A percentile compares a stretch with the other conserved stretches of the same genome.
phyloP scores from a whole-genome alignment of 352 stramenopile genomes.

The Pythium aquatile region DNA sequence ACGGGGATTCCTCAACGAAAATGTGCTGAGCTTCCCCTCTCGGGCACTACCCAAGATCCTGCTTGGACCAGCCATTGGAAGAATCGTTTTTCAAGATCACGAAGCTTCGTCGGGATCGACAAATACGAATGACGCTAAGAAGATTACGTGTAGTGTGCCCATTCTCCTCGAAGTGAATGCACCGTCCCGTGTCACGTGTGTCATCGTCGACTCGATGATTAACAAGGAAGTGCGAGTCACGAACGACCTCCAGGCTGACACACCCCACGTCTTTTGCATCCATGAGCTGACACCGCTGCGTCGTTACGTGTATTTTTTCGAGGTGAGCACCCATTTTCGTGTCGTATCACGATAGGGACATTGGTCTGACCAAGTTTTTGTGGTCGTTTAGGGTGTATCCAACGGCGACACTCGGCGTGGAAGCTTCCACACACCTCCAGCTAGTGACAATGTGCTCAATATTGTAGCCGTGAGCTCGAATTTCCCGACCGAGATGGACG shows the following conservation, averaged over 20 bases:
- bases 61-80: slow-evolving; percentile 56
- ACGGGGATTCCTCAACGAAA: slow-evolving; percentile 49
- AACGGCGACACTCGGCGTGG: slow-evolving; percentile 50
- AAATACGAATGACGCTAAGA: too few relatives aligned
- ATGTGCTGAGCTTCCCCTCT: slow-evolving; percentile 51
- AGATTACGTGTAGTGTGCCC: slow-evolving; percentile 30
- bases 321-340: slow-evolving; percentile 25
- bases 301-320: slow-evolving; percentile 70
- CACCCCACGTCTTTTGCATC: slow-evolving; percentile 51
- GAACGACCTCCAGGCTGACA: slow-evolving; percentile 29
- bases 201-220: slow-evolving; percentile 59
- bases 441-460: slow-evolving; percentile 30
- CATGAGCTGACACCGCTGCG: slow-evolving; percentile 43
- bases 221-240: slow-evolving; percentile 48
- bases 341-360: not conserved
- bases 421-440: slow-evolving; percentile 58
- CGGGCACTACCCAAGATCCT: slow-evolving; percentile 37
- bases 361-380: not conserved
- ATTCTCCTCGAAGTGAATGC: slow-evolving; percentile 72
- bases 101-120: not conserved
- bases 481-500: slow-evolving; percentile 62
- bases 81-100: slow-evolving; percentile 31
- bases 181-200: slow-evolving; percentile 46
- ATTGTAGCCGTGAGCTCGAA: slow-evolving; percentile 68
- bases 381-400: slow-evolving; percentile 41